Evolutionary conservation across 2,329 filamentous ascomycete species (phyloP), one percentile per base, ranked within the genome.

Genomic region (Xylaria sp.): DNA sequence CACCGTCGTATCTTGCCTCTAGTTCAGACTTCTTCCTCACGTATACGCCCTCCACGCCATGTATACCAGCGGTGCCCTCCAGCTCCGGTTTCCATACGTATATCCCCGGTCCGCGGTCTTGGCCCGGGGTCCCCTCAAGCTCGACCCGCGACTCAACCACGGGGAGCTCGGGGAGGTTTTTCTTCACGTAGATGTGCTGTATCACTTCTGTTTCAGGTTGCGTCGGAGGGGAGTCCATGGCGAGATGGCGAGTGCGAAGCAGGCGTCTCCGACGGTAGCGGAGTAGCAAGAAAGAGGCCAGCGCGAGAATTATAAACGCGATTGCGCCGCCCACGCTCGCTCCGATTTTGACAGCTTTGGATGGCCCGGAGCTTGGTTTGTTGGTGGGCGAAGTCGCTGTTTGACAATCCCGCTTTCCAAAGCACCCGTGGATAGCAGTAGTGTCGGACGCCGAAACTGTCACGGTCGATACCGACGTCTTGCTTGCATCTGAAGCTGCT

Each of bases 31-130:
- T 66, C 55, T 51, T 54, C 36, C 15, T 33, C 39, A 69, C 63
- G 31, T 55, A 66, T 18, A 69, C 54, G 3, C 52, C 63, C 7
- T n/a, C 20, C 9, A 25, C 20, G 1, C 46, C 43, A 13, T n/a
- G n/a, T 7, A 31, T 12, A 1, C 58, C 67, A 10, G 54, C 54
- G 1, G 63, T 66, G n/a, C 67, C 63, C 39, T 69, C 63, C 13
- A 69, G 67, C 33, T 69, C 67, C 3, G 67, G 67, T n/a, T 69
- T 69, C 36, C 20, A 55, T 2, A 66, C 58, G 31, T 69, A 66
- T 13, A 69, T 69, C 9, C 67, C 67, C 0, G 62, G 10, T 7
- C 67, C 67, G 23, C 31, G 43, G 6, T 20, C 39, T 7, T 59
- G 58, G 12, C 23, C 54, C 20, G 15, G 46, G 1, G 52, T 57